Evolutionary conservation across 768 basidiomycete species (phyloP), one percentile per base, ranked within the genome.

Genomic region (Dacryopinax primogenitus): DNA sequence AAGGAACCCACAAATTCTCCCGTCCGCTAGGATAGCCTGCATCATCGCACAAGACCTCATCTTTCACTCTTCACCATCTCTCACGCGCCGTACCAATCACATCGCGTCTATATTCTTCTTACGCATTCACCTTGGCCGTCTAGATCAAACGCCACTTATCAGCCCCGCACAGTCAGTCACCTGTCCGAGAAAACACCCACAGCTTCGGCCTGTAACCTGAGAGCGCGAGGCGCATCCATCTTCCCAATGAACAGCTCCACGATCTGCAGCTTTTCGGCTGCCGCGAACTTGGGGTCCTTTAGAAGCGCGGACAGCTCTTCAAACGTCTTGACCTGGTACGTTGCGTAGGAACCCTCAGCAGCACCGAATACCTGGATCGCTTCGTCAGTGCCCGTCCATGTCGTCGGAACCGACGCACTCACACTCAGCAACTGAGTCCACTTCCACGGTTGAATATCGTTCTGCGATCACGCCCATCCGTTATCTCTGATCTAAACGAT

Each of bases 171-270:
- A 28, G 15, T 13, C 18, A 58, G 11, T 13, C 4, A 7, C 13
- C 2, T 3, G 12, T 26, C 7, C 9, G 11, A 58, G 26, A 32
- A 32, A 32, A 58, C 15, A 13, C 51, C 9, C 26, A 58, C 51
- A 23, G 26, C 13, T 74, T 83, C 83, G 0, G 82, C 78, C 69
- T 85, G 82, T 63, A 78, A 73, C 70, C 80, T 76, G 67, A 91
- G 76, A 35, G 82, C 80, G 35, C 78, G 75, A 2, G 91, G 91
- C 0, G 88, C 87, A 72, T 93, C 91, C 30, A 80, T 74, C 67
- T 78, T 80, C 28, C 78, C 81, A 87, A 93, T 90, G 66, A 85
- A 74, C 9, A 93, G 82, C 75, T 93, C 91, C 16, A 92, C 86
- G 34, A 92, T 76, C 71, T 90, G 88, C 62, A 89, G 84, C 74